Percentiles rank a stretch among this genome's conserved stretches.
Conservation (phyloP, 345 rosid genomes). For the Punica granatum region DNA sequence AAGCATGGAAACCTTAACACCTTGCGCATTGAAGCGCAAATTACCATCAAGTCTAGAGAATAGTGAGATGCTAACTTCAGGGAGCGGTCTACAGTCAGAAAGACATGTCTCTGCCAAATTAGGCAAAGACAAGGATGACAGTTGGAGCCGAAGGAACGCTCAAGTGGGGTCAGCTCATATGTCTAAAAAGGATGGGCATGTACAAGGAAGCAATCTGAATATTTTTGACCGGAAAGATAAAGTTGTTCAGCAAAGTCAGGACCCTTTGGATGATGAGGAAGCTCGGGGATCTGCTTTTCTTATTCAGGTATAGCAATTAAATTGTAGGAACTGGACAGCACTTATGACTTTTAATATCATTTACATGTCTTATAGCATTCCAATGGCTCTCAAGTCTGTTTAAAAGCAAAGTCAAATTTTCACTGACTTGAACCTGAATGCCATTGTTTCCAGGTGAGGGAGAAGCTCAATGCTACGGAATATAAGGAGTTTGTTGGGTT, state of each 20-base stretch:
- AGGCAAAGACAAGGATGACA: conserved; percentile 15
- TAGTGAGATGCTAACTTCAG: conserved; percentile 12
- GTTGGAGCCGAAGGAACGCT: conserved; percentile 21
- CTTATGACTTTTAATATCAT: background rate
- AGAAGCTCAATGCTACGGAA: conserved; percentile 63
- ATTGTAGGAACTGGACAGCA: background rate
- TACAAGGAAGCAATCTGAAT: conserved; percentile 13
- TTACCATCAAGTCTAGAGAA: conserved; percentile 21
- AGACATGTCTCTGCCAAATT: conserved; percentile 18
- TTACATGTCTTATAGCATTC: background rate
- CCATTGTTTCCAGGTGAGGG: conserved; percentile 43
- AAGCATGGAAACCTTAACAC: conserved; percentile 26
- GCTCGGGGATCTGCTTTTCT: conserved; percentile 69
- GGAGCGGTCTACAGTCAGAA: conserved; percentile 16
- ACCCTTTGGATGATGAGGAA: conserved; percentile 38
- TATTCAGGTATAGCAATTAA: conserved; percentile 39
- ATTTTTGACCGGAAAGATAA: conserved; percentile 15
- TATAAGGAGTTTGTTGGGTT: conserved; percentile 76
- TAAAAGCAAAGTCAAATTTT: background rate
- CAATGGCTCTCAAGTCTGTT: background rate
- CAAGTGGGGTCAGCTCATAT: conserved; percentile 23
- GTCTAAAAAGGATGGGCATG: conserved; percentile 18
- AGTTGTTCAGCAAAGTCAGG: conserved; percentile 18
- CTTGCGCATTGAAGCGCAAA: conserved; percentile 46
- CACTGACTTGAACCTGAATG: background rate